Conservation (phyloP, 2,329 filamentous ascomycete genomes). For the Nannizziopsis barbatae region DNA sequence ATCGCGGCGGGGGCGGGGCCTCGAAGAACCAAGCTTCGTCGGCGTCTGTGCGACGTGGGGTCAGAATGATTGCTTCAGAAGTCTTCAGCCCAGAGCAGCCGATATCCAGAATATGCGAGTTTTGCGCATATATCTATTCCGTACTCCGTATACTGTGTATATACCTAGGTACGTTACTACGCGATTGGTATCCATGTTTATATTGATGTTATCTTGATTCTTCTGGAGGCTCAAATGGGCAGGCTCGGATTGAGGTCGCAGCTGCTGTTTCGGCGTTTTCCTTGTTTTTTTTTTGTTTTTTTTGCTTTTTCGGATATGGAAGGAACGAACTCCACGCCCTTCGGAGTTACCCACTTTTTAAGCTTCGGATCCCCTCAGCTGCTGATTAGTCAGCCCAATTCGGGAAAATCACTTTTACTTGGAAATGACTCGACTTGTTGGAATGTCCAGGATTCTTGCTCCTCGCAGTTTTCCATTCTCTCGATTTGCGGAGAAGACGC, state of each 20-base stretch:
- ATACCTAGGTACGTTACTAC: too few relatives aligned
- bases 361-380: neutral
- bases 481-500: too few relatives aligned
- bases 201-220: too few relatives aligned
- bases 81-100: too few relatives aligned
- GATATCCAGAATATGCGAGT: neutral
- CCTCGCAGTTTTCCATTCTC: too few relatives aligned
- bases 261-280: neutral
- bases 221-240: too few relatives aligned
- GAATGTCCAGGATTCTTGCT: too few relatives aligned
- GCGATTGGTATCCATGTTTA: too few relatives aligned
- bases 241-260: neutral
- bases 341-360: slow-evolving; percentile 5
- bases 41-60: too few relatives aligned
- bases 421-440: neutral
- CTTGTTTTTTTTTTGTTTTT: neutral
- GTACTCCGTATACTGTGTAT: neutral
- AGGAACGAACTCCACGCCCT: neutral
- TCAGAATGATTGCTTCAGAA: too few relatives aligned
- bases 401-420: neutral
- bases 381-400: slow-evolving; percentile 1
- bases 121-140: neutral
- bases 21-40: too few relatives aligned
- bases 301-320: neutral
- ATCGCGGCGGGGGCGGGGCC: neutral